phyloP scores from a whole-genome alignment of 2,329 filamentous ascomycete species.

The Neocucurbitaria cava region DNA sequence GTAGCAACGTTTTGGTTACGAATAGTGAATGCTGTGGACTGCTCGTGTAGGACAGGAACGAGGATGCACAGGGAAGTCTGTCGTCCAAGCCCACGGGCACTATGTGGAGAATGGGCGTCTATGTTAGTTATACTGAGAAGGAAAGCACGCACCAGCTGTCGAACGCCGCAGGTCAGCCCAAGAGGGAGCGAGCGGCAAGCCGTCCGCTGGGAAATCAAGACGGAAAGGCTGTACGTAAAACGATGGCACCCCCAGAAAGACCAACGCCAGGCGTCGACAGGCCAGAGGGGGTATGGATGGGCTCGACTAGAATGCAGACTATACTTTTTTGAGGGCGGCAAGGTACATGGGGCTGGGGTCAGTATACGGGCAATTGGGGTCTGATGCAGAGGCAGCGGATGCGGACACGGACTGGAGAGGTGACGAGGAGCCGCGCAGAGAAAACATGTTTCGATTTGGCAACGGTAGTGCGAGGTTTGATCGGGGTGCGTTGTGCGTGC shows the following conservation, averaged over 20 bases:
- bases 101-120: constrained; percentile 33
- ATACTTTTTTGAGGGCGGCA: constrained; percentile 23
- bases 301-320: constrained; percentile 33
- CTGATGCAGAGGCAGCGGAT: constrained; percentile 35
- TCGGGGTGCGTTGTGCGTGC: constrained; percentile 29
- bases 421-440: constrained; percentile 30
- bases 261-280: constrained; percentile 22
- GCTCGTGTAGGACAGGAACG: constrained; percentile 16
- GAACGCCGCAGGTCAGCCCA: constrained; percentile 27
- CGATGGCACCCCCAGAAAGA: constrained; percentile 33
- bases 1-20: constrained; percentile 16
- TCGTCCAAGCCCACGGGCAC: constrained; percentile 27
- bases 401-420: constrained; percentile 28
- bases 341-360: constrained; percentile 30
- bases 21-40: constrained; percentile 17
- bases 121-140: constrained; percentile 22
- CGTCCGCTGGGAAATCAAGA: constrained; percentile 27
- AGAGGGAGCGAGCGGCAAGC: constrained; percentile 35
- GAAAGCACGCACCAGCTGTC: constrained; percentile 46
- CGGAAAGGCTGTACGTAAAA: constrained; percentile 39
- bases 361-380: constrained; percentile 36
- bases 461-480: constrained; percentile 33
- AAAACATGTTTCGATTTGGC: constrained; percentile 42
- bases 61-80: constrained; percentile 20
- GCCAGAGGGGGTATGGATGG: constrained; percentile 27